Evolutionary conservation across 2,329 filamentous ascomycete species (phyloP).

Genomic region (Diaporthe australafricana): DNA sequence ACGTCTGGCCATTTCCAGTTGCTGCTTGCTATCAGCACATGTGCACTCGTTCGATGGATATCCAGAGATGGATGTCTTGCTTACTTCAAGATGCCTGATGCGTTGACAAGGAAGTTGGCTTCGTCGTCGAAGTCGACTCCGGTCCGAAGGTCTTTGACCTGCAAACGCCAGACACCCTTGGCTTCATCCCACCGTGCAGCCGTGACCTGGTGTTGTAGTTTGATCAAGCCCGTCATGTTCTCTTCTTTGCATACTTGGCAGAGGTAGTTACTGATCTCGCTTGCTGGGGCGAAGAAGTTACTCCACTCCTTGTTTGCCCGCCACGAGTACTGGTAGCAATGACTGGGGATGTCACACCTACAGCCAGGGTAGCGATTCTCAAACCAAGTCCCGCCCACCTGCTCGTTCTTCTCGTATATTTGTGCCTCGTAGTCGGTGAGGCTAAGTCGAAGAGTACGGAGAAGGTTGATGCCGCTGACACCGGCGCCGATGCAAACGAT

Average conservation of each 20-base stretch:
- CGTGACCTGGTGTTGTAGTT: constrained; percentile 54
- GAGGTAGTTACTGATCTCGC: constrained; percentile 68
- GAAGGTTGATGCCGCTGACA: constrained; percentile 57
- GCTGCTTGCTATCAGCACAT: constrained; percentile 43
- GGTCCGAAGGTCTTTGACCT: constrained; percentile 52
- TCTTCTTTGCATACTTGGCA: constrained; percentile 60
- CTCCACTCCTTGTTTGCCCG: constrained; percentile 70
- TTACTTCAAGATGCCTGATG: constrained; percentile 65
- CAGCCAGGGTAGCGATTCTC: constrained; percentile 71
- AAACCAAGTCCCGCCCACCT: constrained; percentile 68
- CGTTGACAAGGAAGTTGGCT: constrained; percentile 62
- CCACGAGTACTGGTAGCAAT: constrained; percentile 74
- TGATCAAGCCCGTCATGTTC: constrained; percentile 56
- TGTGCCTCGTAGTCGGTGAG: constrained; percentile 57
- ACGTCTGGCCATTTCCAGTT: constrained; percentile 66
- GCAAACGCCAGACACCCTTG: constrained; percentile 55
- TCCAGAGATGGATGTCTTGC: constrained; percentile 38
- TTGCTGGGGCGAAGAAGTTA: constrained; percentile 65
- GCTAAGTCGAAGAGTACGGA: constrained; percentile 57
- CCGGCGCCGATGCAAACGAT: constrained; percentile 59
- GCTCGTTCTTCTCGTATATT: constrained; percentile 67
- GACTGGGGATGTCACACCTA: constrained; percentile 66
- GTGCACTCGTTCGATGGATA: constrained; percentile 26
- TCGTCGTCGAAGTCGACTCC: constrained; percentile 55
- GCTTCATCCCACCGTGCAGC: constrained; percentile 59